Evolutionary conservation across 73 alveolate species (phyloP).

Genomic region (Stentor roeselii): DNA sequence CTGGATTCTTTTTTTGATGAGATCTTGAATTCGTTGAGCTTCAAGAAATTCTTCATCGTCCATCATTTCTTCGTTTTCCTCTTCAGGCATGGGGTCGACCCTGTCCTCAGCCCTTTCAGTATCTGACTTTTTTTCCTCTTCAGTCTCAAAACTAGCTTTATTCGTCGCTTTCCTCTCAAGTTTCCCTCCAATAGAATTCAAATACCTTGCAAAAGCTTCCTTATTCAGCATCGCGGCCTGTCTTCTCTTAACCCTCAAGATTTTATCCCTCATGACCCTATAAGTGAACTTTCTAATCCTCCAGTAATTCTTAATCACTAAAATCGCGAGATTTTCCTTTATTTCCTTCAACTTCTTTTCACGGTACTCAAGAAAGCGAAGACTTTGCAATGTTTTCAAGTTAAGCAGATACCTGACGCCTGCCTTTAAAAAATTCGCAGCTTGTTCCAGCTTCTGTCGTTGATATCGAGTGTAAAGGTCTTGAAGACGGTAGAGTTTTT

Average conservation of each 20-base stretch:
- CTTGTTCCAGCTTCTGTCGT: background rate
- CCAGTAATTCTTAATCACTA: background rate
- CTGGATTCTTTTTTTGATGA: background rate
- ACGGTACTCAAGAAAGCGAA: background rate
- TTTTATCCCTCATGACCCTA: background rate
- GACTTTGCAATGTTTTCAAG: background rate
- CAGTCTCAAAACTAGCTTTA: background rate
- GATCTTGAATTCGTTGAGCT: background rate
- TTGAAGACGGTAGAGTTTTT: constrained; percentile 15
- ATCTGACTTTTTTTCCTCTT: background rate
- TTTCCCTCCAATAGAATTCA: background rate
- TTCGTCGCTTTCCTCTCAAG: background rate
- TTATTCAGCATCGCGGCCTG: background rate
- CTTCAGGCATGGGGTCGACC: background rate
- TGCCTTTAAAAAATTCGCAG: background rate
- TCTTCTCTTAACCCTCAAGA: background rate
- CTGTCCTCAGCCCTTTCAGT: background rate
- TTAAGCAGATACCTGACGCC: background rate
- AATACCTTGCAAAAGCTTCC: background rate
- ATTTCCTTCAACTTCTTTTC: background rate
- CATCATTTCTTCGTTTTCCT: too few relatives aligned
- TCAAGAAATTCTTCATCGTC: background rate
- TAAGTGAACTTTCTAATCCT: background rate
- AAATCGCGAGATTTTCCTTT: background rate
- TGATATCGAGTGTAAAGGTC: background rate